A percentile compares a stretch with the other conserved stretches of the same genome.
phyloP scores from a whole-genome alignment of 2,329 filamentous ascomycete species.

The Diaporthe vexans region DNA sequence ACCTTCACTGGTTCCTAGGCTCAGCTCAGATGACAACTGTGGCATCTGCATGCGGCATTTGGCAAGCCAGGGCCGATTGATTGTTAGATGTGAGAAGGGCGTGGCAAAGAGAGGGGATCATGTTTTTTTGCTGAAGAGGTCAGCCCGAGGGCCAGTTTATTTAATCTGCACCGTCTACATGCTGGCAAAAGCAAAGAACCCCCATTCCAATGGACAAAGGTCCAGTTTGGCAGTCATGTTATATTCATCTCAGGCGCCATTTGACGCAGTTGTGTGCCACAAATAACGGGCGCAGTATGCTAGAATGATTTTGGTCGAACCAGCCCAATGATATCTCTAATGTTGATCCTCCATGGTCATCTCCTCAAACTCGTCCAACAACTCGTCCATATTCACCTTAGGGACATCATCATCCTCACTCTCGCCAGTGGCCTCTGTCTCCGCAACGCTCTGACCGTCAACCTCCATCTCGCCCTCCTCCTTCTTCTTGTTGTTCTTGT shows the following conservation, averaged over 20 bases:
- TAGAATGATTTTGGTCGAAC: not conserved
- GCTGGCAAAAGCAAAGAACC: not conserved
- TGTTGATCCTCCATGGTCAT: conserved; percentile 75
- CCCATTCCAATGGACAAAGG: not conserved
- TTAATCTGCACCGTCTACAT: not conserved
- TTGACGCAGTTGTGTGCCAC: not conserved
- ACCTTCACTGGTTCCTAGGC: not conserved
- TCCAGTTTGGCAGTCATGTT: not conserved
- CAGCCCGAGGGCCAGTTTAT: not conserved
- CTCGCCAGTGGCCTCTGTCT: conserved; percentile 54
- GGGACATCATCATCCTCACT: conserved; percentile 75
- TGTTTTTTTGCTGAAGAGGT: too few relatives aligned
- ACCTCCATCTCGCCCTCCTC: conserved; percentile 54
- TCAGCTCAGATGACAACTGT: not conserved
- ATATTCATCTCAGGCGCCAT: conserved; percentile 10
- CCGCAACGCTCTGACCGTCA: conserved; percentile 50
- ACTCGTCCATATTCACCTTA: conserved; percentile 81
- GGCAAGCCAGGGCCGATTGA: not conserved
- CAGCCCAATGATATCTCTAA: conserved; percentile 9
- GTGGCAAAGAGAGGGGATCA: not conserved
- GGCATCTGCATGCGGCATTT: not conserved
- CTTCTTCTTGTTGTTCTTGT: conserved; percentile 58
- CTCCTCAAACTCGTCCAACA: conserved; percentile 95
- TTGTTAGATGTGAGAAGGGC: not conserved
- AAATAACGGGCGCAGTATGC: not conserved